Conservation (phyloP, 2,329 filamentous ascomycete species). For the Fusarium scirpi region DNA sequence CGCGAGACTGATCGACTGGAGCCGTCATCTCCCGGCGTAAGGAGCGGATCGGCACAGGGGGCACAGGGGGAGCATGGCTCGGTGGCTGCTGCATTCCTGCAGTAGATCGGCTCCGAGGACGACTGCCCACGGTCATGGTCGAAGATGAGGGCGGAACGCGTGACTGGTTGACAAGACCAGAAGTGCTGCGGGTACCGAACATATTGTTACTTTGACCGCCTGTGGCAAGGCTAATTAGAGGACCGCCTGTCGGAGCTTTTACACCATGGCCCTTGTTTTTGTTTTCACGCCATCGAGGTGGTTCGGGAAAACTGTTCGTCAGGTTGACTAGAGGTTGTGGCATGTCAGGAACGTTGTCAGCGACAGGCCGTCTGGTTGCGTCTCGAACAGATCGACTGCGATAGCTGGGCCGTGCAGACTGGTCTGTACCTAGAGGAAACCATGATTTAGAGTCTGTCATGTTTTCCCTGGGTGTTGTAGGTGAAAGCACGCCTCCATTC, state of each 20-base stretch:
- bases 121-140: conserved; percentile 23
- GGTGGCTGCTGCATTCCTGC: conserved; percentile 31
- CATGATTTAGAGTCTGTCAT: conserved; percentile 51
- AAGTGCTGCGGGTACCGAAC: conserved; percentile 22
- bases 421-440: conserved; percentile 55
- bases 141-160: conserved; percentile 32
- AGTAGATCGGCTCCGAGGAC: conserved; percentile 46
- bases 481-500: conserved; percentile 54
- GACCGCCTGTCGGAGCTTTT: conserved; percentile 55
- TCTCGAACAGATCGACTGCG: conserved; percentile 46
- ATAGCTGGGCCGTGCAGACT: conserved; percentile 48
- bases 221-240: conserved; percentile 61
- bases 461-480: conserved; percentile 38
- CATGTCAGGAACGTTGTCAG: conserved; percentile 47
- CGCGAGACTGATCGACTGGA: conserved; percentile 39
- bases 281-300: conserved; percentile 67
- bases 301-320: conserved; percentile 70
- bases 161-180: conserved; percentile 38
- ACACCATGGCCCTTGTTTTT: conserved; percentile 64
- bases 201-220: conserved; percentile 39
- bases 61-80: conserved; percentile 42
- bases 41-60: conserved; percentile 47
- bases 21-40: conserved; percentile 45
- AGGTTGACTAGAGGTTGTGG: conserved; percentile 76
- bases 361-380: conserved; percentile 37